These are phyloP conservation scores for Lasiodiplodia citricola DNA, from an alignment of 2,329 filamentous ascomycete genomes.

Conservation along the genomic window DNA sequence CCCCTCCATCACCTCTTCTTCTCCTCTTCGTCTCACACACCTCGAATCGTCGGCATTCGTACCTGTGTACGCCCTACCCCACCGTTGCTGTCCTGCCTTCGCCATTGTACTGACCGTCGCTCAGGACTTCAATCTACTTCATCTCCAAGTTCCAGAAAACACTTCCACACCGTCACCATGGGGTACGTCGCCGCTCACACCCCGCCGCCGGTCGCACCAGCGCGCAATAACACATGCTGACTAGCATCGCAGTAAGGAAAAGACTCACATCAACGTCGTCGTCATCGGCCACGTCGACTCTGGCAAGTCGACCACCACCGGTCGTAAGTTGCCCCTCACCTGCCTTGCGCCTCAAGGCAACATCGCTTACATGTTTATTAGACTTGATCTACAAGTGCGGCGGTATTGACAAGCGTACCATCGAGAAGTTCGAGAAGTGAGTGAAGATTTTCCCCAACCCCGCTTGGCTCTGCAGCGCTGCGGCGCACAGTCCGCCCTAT, in stretches of 20 bases:
- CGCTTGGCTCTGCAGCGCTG: constrained; percentile 33
- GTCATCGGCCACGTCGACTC: constrained; percentile 99
- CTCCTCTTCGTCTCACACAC: constrained; percentile 32
- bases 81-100: background rate
- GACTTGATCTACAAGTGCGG: constrained; percentile 99
- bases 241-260: constrained; percentile 75
- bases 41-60: constrained; percentile 34
- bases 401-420: constrained; percentile 99
- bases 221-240: constrained; percentile 15
- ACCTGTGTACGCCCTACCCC: constrained; percentile 30
- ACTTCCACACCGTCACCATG: constrained; percentile 60
- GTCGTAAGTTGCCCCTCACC: constrained; percentile 62
- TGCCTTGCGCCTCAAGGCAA: constrained; percentile 34
- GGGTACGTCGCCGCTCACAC: constrained; percentile 56
- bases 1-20: constrained; percentile 27
- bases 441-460: background rate
- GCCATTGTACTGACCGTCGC: constrained; percentile 10
- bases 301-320: constrained; percentile 96
- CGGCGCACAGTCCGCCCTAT: constrained; percentile 36
- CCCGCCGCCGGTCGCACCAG: constrained; percentile 18
- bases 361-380: constrained; percentile 58
- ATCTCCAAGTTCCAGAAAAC: constrained; percentile 37
- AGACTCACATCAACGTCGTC: constrained; percentile 93
- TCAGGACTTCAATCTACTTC: constrained; percentile 39
- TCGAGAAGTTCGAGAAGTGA: constrained; percentile 99